Base-by-base conservation (phyloP, 768 basidiomycete genomes). In the Termitomyces sp. region DNA sequence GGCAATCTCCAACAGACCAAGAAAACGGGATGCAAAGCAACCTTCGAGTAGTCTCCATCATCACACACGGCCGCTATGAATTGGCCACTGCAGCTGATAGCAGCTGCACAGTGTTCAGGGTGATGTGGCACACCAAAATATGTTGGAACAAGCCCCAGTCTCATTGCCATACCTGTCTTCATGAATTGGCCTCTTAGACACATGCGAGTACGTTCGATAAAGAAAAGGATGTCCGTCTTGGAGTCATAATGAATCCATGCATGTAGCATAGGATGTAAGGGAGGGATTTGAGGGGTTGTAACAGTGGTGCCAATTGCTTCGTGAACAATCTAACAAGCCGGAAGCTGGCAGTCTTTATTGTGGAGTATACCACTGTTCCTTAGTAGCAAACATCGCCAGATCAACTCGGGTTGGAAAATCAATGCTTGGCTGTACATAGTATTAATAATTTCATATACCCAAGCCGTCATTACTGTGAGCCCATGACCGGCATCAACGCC, bases 211-310 rank as follows among this genome's bases (percentile, higher is more conserved):
- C 34, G 1, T 30, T 55, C 42, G 18, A 55, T 34, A 0, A 46
- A 47, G 37, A 50, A 33, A 27, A 59, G 26, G 32, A 50, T 39
- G 13, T 51, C 58, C 3, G 14, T 55, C 16, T 32, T 7, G 14
- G 53, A 9, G 16, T 59, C 42, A 27, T 55, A 59, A 53, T 59
- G 58, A 8, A 59, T 26, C 58, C 53, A 59, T 6, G 6, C 40
- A 8, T 22, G 33, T n/a, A n/a, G n/a, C n/a, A n/a, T n/a, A n/a
- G 16, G 10, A 7, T 6, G n/a, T n/a, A 34, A 5, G 32, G 32
- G 18, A 8, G 13, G n/a, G 8, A 32, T 12, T 18, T 40, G 47
- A 30, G 47, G 51, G 30, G 27, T 48, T 18, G 2, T 18, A n/a
- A 4, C 33, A 6, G 24, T 20, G 57, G 32, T 39, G 10, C 26